Evolutionary conservation across 2,329 filamentous ascomycete genomes (phyloP), one percentile per base, ranked within the genome.

Genomic region (Sarocladium oryzae): DNA sequence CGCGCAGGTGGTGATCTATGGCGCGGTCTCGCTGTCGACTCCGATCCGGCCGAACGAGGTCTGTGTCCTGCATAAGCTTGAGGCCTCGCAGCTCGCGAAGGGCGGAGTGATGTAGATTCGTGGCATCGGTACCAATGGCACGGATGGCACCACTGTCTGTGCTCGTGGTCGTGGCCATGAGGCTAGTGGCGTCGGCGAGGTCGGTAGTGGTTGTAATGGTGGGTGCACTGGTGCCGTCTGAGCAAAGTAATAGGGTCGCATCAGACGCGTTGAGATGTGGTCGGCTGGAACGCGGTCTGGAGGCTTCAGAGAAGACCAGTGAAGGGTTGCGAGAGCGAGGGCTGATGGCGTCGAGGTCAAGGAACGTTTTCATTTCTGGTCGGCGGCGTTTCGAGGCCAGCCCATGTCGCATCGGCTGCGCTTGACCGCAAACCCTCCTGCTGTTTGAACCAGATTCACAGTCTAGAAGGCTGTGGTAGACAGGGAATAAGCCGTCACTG

Each of bases 1-100:
- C 54, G 51, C 56, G 55, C 26, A 63, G 54, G 41, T 59, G 56
- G 49, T 57, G 54, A 51, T 56, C 50, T 48, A 56, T 51, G 24
- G 54, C 55, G 30, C 53, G 49, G 35, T 56, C 51, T 45, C 56
- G n/a, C 51, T 52, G 36, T 35, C 49, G 49, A 26, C 49, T 53
- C 18, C 20, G 40, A 23, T 36, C 52, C 13, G 26, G 26, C 16
- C 20, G 15, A 6, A n/a, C 15, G 16, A 49, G 4, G 33, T 37
- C 46, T 18, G 46, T 49, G 30, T 49, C 30, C 10, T 52, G 37
- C 38, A 40, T 50, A 23, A 48, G 32, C 5, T 51, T 37, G 20
- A 28, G 38, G 30, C 32, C 41, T 6, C 40, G 53, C 49, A 48
- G 41, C 37, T 49, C 50, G 3, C 30, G 21, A 15, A 49, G 46